These are phyloP conservation scores for Ballota nigra DNA, from an alignment of 257 asterid genomes.

Conservation along the genomic window DNA sequence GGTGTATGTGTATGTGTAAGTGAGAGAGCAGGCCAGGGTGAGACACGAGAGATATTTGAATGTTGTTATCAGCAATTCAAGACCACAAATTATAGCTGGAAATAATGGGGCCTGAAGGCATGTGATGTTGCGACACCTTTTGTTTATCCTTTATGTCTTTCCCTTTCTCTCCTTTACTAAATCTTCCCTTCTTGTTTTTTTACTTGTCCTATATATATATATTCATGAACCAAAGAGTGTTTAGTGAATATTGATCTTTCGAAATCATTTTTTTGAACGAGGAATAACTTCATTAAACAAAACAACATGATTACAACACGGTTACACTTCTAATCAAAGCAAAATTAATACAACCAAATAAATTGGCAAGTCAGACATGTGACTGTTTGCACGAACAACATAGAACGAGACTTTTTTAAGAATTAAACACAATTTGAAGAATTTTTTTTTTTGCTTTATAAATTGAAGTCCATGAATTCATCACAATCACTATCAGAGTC, in stretches of 20 bases:
- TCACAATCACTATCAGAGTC: too few relatives aligned
- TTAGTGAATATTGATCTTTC: neutral
- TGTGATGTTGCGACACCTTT: slow-evolving; percentile 33
- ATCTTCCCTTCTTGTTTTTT: neutral
- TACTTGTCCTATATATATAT: neutral
- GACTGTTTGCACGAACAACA: too few relatives aligned
- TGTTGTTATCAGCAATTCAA: slow-evolving; percentile 26
- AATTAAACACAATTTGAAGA: too few relatives aligned
- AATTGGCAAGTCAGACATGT: too few relatives aligned
- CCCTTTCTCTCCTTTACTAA: neutral
- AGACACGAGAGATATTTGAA: slow-evolving; percentile 37
- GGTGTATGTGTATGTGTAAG: slow-evolving; percentile 9
- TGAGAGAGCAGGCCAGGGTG: slow-evolving; percentile 20
- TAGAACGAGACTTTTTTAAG: too few relatives aligned
- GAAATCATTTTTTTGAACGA: neutral
- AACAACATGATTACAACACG: too few relatives aligned
- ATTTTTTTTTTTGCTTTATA: too few relatives aligned
- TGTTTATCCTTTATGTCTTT: slow-evolving; percentile 12
- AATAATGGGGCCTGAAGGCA: slow-evolving; percentile 36
- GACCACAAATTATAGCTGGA: slow-evolving; percentile 49
- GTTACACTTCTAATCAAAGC: too few relatives aligned
- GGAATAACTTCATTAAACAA: too few relatives aligned
- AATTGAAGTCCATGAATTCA: too few relatives aligned
- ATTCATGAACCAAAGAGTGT: neutral
- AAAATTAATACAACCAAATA: too few relatives aligned